Evolutionary conservation across 768 basidiomycete species (phyloP), one percentile per base, ranked within the genome.

Genomic region (Kwoniella heveanensis): DNA sequence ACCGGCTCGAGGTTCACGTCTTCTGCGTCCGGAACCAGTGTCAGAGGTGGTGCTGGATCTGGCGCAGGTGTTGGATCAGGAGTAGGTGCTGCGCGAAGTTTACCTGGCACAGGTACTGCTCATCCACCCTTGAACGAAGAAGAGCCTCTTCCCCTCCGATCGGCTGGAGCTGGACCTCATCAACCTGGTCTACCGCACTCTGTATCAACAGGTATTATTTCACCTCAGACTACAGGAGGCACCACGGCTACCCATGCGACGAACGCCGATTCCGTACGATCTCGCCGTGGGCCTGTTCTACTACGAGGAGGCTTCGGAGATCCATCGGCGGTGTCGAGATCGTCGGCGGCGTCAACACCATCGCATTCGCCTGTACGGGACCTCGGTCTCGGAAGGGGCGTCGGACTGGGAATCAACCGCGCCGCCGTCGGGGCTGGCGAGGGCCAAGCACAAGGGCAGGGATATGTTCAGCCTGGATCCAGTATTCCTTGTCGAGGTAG

Each of bases 251-350:
- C 32, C 4, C 13, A 26, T 13, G 30, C 26, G 29, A 22, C 26
- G 13, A 29, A 19, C 9, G 36, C 47, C 47, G 58, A 66, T 24
- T 57, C 68, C 21, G 37, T 57, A 9, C 39, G 62, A 52, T 62
- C 67, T 12, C 57, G 68, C 17, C 64, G 74, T 26, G 72, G 74
- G n/a, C 74, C 74, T 0, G 74, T 76, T 1, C 61, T 76, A 13
- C 66, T 76, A 3, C 64, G 74, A 17, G 74, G 74, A n/a, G 74
- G 74, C 2, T 76, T 76, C 37, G 72, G 68, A 2, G 67, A 70
- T 25, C 56, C 58, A 7, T 22, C 32, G 26, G 24, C 48, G 4
- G 13, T 5, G 7, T 32, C 29, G 19, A 24, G 54, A 37, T 24
- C 37, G 2, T 62, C 60, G 19, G n/a, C 48, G 3, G 12, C 49